These are phyloP conservation scores for Starmerella stellata DNA, from an alignment of 805 yeast genomes.

Conservation along the genomic window DNA sequence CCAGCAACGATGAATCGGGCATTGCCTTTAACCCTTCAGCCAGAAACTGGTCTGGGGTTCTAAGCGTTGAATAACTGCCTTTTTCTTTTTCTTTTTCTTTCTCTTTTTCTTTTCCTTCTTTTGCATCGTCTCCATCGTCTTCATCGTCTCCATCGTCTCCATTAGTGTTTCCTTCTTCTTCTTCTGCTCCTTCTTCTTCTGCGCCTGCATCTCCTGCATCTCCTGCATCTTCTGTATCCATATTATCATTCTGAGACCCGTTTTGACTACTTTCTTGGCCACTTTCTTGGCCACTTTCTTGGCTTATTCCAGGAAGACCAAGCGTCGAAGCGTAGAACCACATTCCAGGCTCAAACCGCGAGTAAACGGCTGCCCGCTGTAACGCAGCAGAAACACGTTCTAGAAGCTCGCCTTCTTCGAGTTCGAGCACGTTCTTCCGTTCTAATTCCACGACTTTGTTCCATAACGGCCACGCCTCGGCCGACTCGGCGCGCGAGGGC, in stretches of 20 bases:
- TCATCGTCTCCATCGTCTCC: conserved; percentile 22
- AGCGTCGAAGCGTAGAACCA: conserved; percentile 36
- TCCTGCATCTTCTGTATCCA: too few relatives aligned
- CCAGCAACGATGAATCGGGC: conserved; percentile 50
- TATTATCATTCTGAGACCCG: too few relatives aligned
- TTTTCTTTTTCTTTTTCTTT: too few relatives aligned
- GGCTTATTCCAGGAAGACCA: background rate
- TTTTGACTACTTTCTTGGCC: too few relatives aligned
- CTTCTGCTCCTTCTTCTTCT: background rate
- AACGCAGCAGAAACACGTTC: conserved; percentile 54
- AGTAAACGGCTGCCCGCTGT: conserved; percentile 43
- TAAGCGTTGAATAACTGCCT: too few relatives aligned
- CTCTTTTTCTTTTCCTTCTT: too few relatives aligned
- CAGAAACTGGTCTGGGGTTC: too few relatives aligned
- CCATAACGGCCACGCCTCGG: conserved; percentile 6
- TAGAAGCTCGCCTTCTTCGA: conserved; percentile 31
- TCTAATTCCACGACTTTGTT: conserved; percentile 41
- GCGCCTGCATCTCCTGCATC: too few relatives aligned
- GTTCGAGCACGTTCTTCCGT: conserved; percentile 44
- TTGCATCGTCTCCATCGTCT: conserved; percentile 21
- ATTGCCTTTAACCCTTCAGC: conserved; percentile 41
- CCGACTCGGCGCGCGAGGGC: conserved; percentile 5
- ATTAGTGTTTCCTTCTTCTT: too few relatives aligned
- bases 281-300: background rate
- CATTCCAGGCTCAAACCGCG: conserved; percentile 50